Evolutionary conservation across 75 land plant species (phyloP).

Genomic region (Adiantum capillusveneris): DNA sequence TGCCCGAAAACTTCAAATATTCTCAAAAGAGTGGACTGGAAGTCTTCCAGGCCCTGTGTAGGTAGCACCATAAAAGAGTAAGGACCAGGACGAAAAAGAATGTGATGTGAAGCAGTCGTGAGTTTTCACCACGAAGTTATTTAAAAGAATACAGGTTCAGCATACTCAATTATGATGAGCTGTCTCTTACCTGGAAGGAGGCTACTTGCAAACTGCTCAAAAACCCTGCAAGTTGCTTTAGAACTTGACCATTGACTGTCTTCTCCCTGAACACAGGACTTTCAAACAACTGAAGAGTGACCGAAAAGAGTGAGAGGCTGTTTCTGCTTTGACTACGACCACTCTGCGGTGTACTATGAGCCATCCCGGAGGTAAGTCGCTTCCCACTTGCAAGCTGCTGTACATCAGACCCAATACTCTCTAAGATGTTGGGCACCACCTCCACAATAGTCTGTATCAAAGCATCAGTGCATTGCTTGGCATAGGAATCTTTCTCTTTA

Average conservation of each 20-base stretch:
- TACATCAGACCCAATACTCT: slow-evolving; percentile 71
- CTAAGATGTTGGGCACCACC: slow-evolving; percentile 65
- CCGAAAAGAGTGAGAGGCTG: slow-evolving; percentile 68
- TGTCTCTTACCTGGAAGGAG: slow-evolving; percentile 57
- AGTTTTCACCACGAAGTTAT: too few species aligned
- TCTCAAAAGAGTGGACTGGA: slow-evolving; percentile 76
- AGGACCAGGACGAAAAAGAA: background rate
- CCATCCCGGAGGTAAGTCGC: slow-evolving; percentile 42
- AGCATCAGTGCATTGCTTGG: slow-evolving; percentile 70
- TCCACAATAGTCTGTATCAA: slow-evolving; percentile 56
- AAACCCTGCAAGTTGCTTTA: slow-evolving; percentile 62
- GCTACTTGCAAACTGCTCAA: slow-evolving; percentile 57
- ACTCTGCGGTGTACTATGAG: slow-evolving; percentile 11
- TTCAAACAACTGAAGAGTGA: slow-evolving; percentile 75
- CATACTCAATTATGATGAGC: too few species aligned
- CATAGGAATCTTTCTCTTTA: slow-evolving; percentile 78
- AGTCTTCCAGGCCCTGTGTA: slow-evolving; percentile 97
- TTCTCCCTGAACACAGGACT: slow-evolving; percentile 62
- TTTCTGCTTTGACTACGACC: slow-evolving; percentile 47
- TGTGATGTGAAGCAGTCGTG: too few species aligned
- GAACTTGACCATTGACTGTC: slow-evolving; percentile 46
- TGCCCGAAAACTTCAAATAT: slow-evolving; percentile 75
- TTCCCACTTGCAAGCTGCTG: slow-evolving; percentile 64
- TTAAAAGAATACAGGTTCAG: too few species aligned
- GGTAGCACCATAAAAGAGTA: slow-evolving; percentile 6